These are phyloP conservation scores for Discostella stelligeroides DNA, from an alignment of 108 stramenopile genomes.

Conservation along the genomic window DNA sequence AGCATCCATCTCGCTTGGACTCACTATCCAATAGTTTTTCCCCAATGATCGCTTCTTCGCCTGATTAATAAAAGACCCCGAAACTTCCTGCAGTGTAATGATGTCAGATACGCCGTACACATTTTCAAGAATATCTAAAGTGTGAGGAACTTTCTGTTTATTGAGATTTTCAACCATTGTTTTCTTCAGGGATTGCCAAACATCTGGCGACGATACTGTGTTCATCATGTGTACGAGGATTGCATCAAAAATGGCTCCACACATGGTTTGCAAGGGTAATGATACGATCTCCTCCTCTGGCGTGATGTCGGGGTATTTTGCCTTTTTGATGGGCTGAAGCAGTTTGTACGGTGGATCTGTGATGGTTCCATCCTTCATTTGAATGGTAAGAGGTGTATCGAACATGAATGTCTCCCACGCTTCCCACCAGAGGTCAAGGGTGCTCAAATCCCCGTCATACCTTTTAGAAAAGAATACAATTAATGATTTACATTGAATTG, in stretches of 20 bases:
- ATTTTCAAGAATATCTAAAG: conserved; percentile 82
- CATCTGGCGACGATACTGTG: conserved; percentile 62
- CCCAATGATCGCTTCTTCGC: conserved; percentile 57
- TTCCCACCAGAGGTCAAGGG: conserved; percentile 82
- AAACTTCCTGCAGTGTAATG: conserved; percentile 93
- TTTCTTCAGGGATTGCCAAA: conserved; percentile 86
- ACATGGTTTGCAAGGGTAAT: conserved; percentile 88
- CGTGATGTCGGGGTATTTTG: conserved; percentile 91
- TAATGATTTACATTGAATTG: not conserved
- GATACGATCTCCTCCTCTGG: conserved; percentile 82
- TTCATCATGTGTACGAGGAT: conserved; percentile 96
- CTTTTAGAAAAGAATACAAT: conserved; percentile 3
- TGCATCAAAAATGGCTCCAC: conserved; percentile 92
- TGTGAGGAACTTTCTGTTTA: conserved; percentile 86
- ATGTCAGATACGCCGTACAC: conserved; percentile 86
- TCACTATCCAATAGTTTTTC: conserved; percentile 51
- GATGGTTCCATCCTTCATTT: conserved; percentile 58
- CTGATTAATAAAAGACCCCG: conserved; percentile 77
- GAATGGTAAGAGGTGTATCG: conserved; percentile 63
- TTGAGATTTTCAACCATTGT: conserved; percentile 91
- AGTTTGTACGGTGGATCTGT: conserved; percentile 74
- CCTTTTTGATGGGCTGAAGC: conserved; percentile 85
- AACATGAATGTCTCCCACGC: conserved; percentile 94
- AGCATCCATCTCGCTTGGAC: conserved; percentile 52
- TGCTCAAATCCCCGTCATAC: conserved; percentile 76